A percentile compares a stretch with the other conserved stretches of the same genome.
phyloP scores from a whole-genome alignment of 306 rosid species.

The Vigna nakashimae region DNA sequence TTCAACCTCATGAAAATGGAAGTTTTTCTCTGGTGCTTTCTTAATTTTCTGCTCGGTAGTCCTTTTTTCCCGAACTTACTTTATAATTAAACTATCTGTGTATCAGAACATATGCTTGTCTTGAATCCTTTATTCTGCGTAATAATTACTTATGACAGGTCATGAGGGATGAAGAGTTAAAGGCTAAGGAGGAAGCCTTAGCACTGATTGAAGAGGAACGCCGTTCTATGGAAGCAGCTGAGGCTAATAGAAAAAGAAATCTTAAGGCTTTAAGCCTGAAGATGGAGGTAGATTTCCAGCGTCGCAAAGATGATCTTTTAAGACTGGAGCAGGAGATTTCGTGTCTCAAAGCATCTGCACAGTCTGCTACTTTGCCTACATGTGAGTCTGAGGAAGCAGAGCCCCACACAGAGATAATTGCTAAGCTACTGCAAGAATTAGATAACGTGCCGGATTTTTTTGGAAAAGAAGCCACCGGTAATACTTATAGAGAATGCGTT shows the following conservation, averaged over 20 bases:
- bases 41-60: background rate
- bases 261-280: conserved; percentile 80
- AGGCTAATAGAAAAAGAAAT: conserved; percentile 68
- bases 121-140: conserved; percentile 32
- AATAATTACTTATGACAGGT: conserved; percentile 57
- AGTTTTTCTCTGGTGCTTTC: conserved; percentile 31
- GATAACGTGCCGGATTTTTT: conserved; percentile 65
- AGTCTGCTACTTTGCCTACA: conserved; percentile 50
- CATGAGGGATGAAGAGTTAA: conserved; percentile 75
- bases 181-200: conserved; percentile 76
- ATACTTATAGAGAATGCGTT: conserved; percentile 68
- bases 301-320: conserved; percentile 87
- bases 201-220: conserved; percentile 70
- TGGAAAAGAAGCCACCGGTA: conserved; percentile 61
- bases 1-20: conserved; percentile 11
- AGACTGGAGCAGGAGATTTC: conserved; percentile 88
- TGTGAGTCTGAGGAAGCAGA: conserved; percentile 54
- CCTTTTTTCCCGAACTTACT: conserved; percentile 7
- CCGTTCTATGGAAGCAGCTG: conserved; percentile 75
- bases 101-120: conserved; percentile 17
- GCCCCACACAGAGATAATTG: conserved; percentile 77
- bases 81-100: background rate
- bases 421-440: conserved; percentile 77
- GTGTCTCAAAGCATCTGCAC: conserved; percentile 65
- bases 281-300: conserved; percentile 89